Evolutionary conservation across 108 stramenopile species (phyloP), one percentile per base, ranked within the genome.

Genomic region (Skeletonema grethae): DNA sequence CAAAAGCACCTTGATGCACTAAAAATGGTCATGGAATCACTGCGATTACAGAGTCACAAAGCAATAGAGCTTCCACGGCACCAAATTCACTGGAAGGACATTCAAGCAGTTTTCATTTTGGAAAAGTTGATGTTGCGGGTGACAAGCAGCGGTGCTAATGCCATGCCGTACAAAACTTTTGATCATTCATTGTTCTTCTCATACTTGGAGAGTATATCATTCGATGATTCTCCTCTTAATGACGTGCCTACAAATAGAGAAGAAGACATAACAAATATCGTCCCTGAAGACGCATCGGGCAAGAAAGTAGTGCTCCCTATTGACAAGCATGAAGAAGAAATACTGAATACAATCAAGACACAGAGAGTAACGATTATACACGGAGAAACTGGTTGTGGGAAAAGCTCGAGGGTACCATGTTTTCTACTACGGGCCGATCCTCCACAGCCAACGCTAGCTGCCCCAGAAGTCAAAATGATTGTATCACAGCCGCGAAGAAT

Each of bases 341-440:
- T 95, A 61, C 38, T 95, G 22, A 58, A 83, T 10, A 69, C 83
- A 0, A 82, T 95, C 35, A 69, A 73, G 41, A 75, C 72, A n/a
- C 84, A 92, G 30, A 73, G 95, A 43, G 88, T 96, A n/a, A 91
- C 92, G 0, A 92, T 96, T 10, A 92, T 96, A 70, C 93, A 94
- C 16, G 92, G 93, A 11, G 95, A 94, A 72, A 96, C 93, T 18
- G 91, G 95, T 15, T 96, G 95, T 46, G 97, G 96, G 6, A 97
- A 97, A 61, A 80, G 76, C 41, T 85, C 85, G 12, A 72, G 93
- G 8, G 84, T 98, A 3, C 97, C 97, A 12, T 72, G 88, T 38
- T 92, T 97, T 83, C 82, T 97, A 34, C 79, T 96, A 8, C 76
- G 91, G 45, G 67, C 87, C 4, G 81, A 84, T 45, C 78, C 88